Base-by-base conservation (phyloP, 2,329 filamentous ascomycete genomes). In the Cladosporium cucumerinum region DNA sequence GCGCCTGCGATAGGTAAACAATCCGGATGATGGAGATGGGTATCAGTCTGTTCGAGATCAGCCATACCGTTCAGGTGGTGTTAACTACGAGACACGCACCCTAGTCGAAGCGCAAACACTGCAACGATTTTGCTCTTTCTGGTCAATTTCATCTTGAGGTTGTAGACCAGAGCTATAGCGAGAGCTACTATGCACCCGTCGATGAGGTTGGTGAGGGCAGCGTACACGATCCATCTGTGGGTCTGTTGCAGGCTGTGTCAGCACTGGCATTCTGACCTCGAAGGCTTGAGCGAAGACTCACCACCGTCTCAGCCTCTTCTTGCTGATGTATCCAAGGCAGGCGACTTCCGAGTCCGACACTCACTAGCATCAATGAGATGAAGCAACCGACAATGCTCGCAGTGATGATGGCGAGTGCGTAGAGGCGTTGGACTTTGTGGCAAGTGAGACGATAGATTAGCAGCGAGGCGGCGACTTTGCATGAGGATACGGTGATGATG, bases 401-500 rank as follows among this genome's bases (percentile, higher is more conserved):
- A 3, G 43, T 18, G 26, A 34, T 23, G 23, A 61, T 30, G 46
- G 28, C 46, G 21, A 61, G 26, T 8, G 58, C 46, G 25, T 34
- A 61, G 46, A 39, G 36, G 46, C 58, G 58, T n/a, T 61, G 43
- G 4, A 11, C 26, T 18, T 28, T 32, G 26, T 51, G 43, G 46
- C 58, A 34, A 18, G 58, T 51, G 46, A 63, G 60, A 21, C 60
- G 60, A 49, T 23, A 21, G 12, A 63, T 39, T 11, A 63, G 34
- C 23, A 63, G 36, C n/a, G 32, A 28, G 11, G 32, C 60, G 32
- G 60, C 60, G 30, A 34, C 46, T 11, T 63, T 63, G 60, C 49
- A 34, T 16, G 23, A n/a, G 21, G 18, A 55, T 18, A 54, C 49
- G 18, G 26, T 25, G 48, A 63, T 23, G n/a, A 63, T 8, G 30